Evolutionary conservation across 176 grass and related monocot species (phyloP).

Genomic region (Lolium perenne): DNA sequence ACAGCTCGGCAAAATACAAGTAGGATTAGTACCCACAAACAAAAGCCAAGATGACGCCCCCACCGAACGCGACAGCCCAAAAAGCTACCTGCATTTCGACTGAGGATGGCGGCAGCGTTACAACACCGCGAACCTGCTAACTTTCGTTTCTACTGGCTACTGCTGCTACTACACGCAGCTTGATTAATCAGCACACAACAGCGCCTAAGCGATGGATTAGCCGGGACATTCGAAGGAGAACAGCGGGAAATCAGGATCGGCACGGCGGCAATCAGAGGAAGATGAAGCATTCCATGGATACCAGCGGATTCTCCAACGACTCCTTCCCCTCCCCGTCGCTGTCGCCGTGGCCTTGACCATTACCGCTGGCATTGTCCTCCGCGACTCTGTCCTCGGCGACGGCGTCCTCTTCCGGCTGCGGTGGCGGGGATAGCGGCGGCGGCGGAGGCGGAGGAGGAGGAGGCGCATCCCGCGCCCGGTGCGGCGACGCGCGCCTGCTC

Average conservation of each 20-base stretch:
- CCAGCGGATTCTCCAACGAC: slow-evolving; percentile 81
- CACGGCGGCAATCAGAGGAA: slow-evolving; percentile 52
- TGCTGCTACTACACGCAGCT: not conserved
- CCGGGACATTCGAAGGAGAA: slow-evolving; percentile 5
- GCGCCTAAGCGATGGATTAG: slow-evolving; percentile 34
- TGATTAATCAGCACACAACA: not conserved
- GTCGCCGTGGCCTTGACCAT: not conserved
- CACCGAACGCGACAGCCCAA: slow-evolving; percentile 4
- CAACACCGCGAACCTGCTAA: slow-evolving; percentile 18
- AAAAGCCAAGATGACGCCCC: not conserved
- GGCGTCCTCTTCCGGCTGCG: slow-evolving; percentile 32
- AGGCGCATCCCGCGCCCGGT: slow-evolving; percentile 24
- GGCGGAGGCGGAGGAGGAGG: not conserved
- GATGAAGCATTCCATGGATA: slow-evolving; percentile 96
- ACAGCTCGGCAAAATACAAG: not conserved
- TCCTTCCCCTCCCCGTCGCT: slow-evolving; percentile 60
- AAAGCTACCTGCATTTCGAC: slow-evolving; percentile 17
- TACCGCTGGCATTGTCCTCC: not conserved
- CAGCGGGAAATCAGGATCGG: slow-evolving; percentile 34
- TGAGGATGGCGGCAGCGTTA: slow-evolving; percentile 16
- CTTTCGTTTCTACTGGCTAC: not conserved
- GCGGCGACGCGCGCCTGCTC: slow-evolving; percentile 36
- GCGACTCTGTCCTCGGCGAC: not conserved
- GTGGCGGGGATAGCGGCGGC: not conserved
- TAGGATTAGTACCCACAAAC: not conserved